Conservation (phyloP, 352 stramenopile genomes). For the Globisporangium camurandrum region DNA sequence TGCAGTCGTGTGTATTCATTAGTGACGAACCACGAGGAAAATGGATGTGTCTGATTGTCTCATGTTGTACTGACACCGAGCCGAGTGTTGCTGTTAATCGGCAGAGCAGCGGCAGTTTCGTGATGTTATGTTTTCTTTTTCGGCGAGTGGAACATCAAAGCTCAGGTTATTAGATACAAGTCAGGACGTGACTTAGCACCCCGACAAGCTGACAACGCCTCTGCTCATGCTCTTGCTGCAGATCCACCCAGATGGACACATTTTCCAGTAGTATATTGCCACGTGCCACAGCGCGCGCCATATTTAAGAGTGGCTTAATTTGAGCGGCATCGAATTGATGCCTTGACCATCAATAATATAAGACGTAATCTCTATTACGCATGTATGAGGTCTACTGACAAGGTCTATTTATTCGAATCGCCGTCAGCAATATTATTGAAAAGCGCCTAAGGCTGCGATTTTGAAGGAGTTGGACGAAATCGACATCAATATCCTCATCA, state of each 20-base stretch:
- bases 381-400: neutral
- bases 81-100: neutral
- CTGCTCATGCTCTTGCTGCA: neutral
- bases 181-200: no score
- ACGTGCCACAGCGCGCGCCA: neutral
- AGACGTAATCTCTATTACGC: neutral
- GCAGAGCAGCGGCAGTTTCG: neutral
- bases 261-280: neutral
- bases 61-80: neutral
- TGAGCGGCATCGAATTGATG: neutral
- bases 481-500: neutral
- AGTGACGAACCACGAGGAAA: no score
- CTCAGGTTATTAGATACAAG: no score
- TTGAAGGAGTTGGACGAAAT: neutral
- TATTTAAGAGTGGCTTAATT: neutral
- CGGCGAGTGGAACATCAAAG: no score
- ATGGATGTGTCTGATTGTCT: neutral
- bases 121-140: no score
- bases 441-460: neutral
- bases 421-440: neutral
- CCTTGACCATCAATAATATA: neutral
- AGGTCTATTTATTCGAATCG: neutral
- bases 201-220: neutral
- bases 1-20: no score
- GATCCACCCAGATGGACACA: neutral